These are phyloP conservation scores for Gynochthodes officinalis DNA, from an alignment of 257 asterid species.

Conservation along the genomic window DNA sequence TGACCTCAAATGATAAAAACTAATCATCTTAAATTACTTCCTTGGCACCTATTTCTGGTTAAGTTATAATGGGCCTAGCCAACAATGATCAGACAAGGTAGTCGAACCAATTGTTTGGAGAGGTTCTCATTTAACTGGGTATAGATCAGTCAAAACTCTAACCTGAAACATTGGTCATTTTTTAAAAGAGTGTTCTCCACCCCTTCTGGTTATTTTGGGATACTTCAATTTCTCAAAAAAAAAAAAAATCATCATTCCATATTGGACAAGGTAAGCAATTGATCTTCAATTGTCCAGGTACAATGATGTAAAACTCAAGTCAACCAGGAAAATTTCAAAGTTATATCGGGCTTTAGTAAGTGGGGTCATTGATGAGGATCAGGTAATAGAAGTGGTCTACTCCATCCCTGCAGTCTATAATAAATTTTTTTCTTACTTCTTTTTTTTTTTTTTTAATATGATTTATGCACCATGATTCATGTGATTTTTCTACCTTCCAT, in stretches of 20 bases:
- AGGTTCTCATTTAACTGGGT: neutral
- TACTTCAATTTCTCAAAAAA: neutral
- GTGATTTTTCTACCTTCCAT: neutral
- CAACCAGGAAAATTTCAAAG: slow-evolving; percentile 64
- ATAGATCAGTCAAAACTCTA: neutral
- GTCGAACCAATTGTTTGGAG: neutral
- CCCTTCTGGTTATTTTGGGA: neutral
- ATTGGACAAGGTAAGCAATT: neutral
- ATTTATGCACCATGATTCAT: neutral
- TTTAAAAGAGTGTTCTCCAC: neutral
- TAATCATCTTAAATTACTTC: neutral
- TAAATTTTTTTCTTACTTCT: neutral
- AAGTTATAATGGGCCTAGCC: slow-evolving; percentile 1
- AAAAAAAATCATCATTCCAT: too few species aligned
- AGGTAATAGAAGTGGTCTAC: slow-evolving; percentile 40
- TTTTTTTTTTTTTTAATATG: neutral
- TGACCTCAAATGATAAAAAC: neutral
- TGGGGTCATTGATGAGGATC: slow-evolving; percentile 62
- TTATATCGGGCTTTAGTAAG: slow-evolving; percentile 78
- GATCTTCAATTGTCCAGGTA: slow-evolving; percentile 32
- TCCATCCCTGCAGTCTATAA: slow-evolving; percentile 1
- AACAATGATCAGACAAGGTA: neutral
- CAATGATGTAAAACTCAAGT: slow-evolving; percentile 35
- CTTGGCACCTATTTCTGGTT: neutral
- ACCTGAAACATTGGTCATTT: neutral